Conservation (phyloP, 345 rosid genomes). For the Erodium maritimum region DNA sequence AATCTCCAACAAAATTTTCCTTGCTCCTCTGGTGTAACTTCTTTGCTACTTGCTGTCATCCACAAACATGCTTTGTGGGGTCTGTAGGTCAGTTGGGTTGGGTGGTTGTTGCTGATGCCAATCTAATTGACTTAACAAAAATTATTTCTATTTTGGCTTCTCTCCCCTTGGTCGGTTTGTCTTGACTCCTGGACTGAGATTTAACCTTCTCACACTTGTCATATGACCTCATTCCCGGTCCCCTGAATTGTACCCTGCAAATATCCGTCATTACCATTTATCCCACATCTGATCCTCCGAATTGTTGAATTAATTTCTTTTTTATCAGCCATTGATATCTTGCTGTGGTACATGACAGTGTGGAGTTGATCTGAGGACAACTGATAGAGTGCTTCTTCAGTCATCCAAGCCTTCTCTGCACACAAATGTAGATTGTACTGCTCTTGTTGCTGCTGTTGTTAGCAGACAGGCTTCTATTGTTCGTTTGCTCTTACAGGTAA, state of each 20-base stretch:
- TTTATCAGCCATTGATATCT: background rate
- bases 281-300: background rate
- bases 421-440: constrained; percentile 74
- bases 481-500: constrained; percentile 63
- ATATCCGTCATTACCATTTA: background rate
- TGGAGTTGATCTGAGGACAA: constrained; percentile 61
- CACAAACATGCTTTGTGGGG: background rate
- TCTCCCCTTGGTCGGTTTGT: background rate
- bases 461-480: constrained; percentile 67
- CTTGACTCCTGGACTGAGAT: background rate
- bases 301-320: background rate
- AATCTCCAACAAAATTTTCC: background rate
- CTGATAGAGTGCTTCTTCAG: constrained; percentile 52
- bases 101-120: background rate
- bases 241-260: background rate
- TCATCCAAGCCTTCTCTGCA: constrained; percentile 89
- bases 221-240: too few species aligned
- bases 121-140: background rate
- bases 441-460: constrained; percentile 79
- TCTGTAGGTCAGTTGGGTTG: background rate
- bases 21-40: background rate
- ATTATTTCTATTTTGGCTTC: background rate
- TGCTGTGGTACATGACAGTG: constrained; percentile 36
- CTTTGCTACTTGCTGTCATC: background rate
- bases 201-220: background rate